Base-by-base conservation (phyloP, 2,329 filamentous ascomycete species). In the Myriosclerotinia curreyana region DNA sequence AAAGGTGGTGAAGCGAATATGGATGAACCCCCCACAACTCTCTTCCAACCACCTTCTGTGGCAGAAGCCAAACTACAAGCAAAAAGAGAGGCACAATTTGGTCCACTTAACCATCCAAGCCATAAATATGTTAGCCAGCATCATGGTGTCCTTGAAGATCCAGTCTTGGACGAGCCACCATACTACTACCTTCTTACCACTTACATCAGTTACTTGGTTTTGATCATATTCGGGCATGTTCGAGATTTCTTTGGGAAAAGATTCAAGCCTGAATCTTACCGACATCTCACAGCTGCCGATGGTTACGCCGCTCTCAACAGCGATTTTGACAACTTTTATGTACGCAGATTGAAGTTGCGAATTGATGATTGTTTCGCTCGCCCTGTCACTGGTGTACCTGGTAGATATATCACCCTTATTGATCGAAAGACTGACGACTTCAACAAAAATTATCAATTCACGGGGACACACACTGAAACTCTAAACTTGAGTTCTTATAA, bases 401-500 rank as follows among this genome's bases (percentile, higher is more conserved):
- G 95, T 64, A 88, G 95, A 68, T 97, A 86, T 80, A 96, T 99
- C 73, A 98, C 91, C 31, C 82, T 99, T 48, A 84, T 98, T 70
- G 94, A 98, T 77, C 91, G 95, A 74, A 89, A 86, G 71, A 96
- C 93, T 3, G 85, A 94, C 74, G 92, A 99, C 75, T 92, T 91
- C 81, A 99, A 99, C 79, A 84, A 89, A 73, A 88, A 89, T 65
- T 99, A 96, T 81, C 86, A 90, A 75, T 87, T 92, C 77, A 93
- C 91, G 1, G 95, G 95, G 65, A 96, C 92, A 55, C 89, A 86
- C 65, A 98, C 94, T 1, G 92, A 99, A 77, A 98, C 95, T 0
- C 81, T 99, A 72, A 99, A 99, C 79, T 90, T 99, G 89, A 97
- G 94, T 80, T 99, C 95, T 1, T 99, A 99, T 83, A 99, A 99